Conservation (phyloP, 192 early-diverging fungal species). For the Coemansia sp. region DNA sequence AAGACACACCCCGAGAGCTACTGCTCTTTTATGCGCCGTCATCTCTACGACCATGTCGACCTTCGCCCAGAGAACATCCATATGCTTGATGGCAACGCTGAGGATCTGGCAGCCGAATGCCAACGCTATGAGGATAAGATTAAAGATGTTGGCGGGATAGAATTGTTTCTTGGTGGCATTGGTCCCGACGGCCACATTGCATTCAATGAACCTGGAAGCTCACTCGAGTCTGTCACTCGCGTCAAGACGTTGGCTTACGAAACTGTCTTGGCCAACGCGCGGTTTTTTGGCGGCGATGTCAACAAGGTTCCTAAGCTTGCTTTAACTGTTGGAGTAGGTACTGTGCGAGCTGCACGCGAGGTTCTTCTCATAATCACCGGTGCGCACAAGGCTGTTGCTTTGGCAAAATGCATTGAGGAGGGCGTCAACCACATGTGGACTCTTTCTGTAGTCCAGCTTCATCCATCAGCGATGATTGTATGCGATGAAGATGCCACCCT, state of each 20-base stretch:
- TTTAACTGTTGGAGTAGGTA: slow-evolving; percentile 86
- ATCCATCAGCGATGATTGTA: slow-evolving; percentile 79
- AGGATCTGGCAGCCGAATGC: slow-evolving; percentile 79
- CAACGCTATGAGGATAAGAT: slow-evolving; percentile 78
- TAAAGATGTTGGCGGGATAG: slow-evolving; percentile 74
- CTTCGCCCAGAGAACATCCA: slow-evolving; percentile 75
- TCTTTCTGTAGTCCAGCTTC: slow-evolving; percentile 79
- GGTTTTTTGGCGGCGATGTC: slow-evolving; percentile 85
- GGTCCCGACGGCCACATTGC: slow-evolving; percentile 91
- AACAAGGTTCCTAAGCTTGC: slow-evolving; percentile 87
- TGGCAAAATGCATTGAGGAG: slow-evolving; percentile 82
- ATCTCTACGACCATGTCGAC: slow-evolving; percentile 83
- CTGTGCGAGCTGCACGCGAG: slow-evolving; percentile 83
- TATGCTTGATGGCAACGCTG: slow-evolving; percentile 82
- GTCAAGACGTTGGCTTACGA: slow-evolving; percentile 90
- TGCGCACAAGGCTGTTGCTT: slow-evolving; percentile 79
- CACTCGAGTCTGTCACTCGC: slow-evolving; percentile 75
- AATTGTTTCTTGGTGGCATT: slow-evolving; percentile 84
- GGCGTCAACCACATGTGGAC: slow-evolving; percentile 93
- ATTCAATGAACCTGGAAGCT: slow-evolving; percentile 88
- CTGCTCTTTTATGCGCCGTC: slow-evolving; percentile 85
- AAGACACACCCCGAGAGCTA: slow-evolving; percentile 77
- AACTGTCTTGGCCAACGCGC: slow-evolving; percentile 82
- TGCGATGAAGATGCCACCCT: slow-evolving; percentile 89
- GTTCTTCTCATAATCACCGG: slow-evolving; percentile 85